Percentiles rank a stretch among this genome's conserved stretches.
These are phyloP conservation scores for Paramarasmius palmivorus DNA, from an alignment of 1,284 basidiomycete species.

Conservation along the genomic window DNA sequence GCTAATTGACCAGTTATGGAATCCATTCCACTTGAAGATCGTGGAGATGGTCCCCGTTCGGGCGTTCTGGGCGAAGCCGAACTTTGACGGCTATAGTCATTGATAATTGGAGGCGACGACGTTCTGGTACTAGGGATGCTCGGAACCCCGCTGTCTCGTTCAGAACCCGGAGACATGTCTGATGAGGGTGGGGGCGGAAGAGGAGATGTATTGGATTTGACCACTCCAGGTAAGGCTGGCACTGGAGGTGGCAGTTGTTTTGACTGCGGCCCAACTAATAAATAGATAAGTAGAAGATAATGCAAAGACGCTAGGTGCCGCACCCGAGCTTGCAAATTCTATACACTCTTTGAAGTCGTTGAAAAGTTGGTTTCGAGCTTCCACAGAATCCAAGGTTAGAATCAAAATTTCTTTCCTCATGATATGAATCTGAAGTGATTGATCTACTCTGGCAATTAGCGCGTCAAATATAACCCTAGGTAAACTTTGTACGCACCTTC, in stretches of 20 bases:
- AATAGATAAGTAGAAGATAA: slow-evolving; percentile 5
- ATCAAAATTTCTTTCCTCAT: slow-evolving; percentile 88
- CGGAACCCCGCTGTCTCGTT: neutral
- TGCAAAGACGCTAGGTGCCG: slow-evolving; percentile 29
- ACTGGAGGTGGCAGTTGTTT: slow-evolving; percentile 63
- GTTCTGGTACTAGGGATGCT: slow-evolving; percentile 4
- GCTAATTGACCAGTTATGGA: slow-evolving; percentile 10
- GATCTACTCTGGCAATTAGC: slow-evolving; percentile 44
- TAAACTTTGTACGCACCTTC: slow-evolving; percentile 42
- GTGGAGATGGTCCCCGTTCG: slow-evolving; percentile 5
- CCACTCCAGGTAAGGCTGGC: slow-evolving; percentile 37
- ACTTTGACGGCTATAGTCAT: neutral
- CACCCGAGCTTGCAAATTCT: slow-evolving; percentile 75
- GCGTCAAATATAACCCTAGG: too few species aligned
- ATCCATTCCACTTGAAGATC: slow-evolving; percentile 10
- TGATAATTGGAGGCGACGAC: slow-evolving; percentile 8
- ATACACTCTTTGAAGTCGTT: slow-evolving; percentile 84
- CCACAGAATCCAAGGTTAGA: slow-evolving; percentile 64
- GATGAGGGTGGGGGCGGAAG: slow-evolving; percentile 12
- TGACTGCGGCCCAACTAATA: slow-evolving; percentile 25
- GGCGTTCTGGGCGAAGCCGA: slow-evolving; percentile 6
- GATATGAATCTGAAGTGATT: slow-evolving; percentile 76
- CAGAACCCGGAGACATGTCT: neutral
- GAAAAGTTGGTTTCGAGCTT: slow-evolving; percentile 68
- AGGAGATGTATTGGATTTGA: neutral